phyloP scores from a whole-genome alignment of 225 moss, liverwort and hornwort genomes.

The Antitrichia curtipendula region DNA sequence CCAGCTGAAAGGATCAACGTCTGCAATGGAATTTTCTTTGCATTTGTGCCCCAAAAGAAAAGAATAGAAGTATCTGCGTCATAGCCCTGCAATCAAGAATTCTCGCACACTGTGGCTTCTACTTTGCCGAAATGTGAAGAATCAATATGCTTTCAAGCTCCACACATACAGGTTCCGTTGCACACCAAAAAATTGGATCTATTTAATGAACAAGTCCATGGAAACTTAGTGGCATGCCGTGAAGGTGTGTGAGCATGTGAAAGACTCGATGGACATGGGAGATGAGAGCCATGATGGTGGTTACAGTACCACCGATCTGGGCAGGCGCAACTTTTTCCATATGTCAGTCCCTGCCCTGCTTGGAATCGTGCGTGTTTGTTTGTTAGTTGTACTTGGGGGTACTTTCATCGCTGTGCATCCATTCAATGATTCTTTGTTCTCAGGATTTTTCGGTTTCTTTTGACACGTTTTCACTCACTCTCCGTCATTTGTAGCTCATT shows the following conservation, averaged over 20 bases:
- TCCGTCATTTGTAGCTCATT: not conserved
- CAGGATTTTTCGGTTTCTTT: not conserved
- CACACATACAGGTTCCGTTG: not conserved
- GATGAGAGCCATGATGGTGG: constrained; percentile 9
- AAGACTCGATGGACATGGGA: not conserved
- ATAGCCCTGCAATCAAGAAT: not conserved
- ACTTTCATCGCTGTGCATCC: constrained; percentile 33
- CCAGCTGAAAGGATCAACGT: not conserved
- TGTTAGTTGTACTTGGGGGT: not conserved
- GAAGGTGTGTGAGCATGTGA: not conserved
- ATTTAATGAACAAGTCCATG: not conserved
- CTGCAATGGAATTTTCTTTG: not conserved
- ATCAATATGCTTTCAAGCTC: not conserved
- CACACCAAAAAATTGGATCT: not conserved
- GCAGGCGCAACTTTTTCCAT: constrained; percentile 16
- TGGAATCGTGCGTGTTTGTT: not conserved
- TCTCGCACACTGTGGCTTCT: not conserved
- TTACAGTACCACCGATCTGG: constrained; percentile 18
- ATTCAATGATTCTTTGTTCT: not conserved
- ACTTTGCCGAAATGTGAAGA: not conserved
- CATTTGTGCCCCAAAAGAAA: not conserved
- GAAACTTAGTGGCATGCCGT: not conserved
- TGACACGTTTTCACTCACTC: not conserved
- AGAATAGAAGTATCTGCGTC: not conserved
- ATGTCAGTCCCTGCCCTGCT: not conserved